phyloP scores from a whole-genome alignment of 345 rosid species.

The Jatropha curcas region DNA sequence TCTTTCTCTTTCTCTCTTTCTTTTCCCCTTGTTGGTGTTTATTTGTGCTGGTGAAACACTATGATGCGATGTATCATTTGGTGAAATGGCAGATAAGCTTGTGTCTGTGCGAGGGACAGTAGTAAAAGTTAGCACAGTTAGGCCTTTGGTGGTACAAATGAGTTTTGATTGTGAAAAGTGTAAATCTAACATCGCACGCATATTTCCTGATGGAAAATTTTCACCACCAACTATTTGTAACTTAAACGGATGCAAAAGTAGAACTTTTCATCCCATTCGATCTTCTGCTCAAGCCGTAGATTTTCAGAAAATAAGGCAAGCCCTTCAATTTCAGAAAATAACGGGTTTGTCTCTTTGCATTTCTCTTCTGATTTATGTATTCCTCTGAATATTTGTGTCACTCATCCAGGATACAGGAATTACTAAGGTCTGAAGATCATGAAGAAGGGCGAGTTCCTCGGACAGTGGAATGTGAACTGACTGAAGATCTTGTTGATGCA shows the following conservation, averaged over 20 bases:
- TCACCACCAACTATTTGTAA: conserved; percentile 73
- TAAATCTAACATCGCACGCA: conserved; percentile 53
- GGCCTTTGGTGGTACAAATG: conserved; percentile 80
- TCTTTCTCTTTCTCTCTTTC: too few species aligned
- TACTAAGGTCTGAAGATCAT: conserved; percentile 72
- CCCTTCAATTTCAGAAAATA: too few species aligned
- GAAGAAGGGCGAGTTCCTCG: conserved; percentile 99
- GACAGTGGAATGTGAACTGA: conserved; percentile 93
- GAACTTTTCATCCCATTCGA: conserved; percentile 67
- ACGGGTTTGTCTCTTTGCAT: neutral
- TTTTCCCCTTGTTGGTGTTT: too few species aligned
- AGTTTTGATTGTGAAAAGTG: conserved; percentile 76
- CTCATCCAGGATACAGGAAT: conserved; percentile 70
- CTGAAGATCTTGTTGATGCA: conserved; percentile 81
- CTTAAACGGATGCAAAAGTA: conserved; percentile 86
- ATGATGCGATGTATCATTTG: conserved; percentile 4
- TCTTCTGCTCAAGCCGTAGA: conserved; percentile 74
- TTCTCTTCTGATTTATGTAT: neutral
- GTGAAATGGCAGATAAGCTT: conserved; percentile 71
- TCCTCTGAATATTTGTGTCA: neutral
- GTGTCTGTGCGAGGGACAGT: conserved; percentile 88
- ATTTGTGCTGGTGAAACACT: too few species aligned
- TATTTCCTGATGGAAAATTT: conserved; percentile 88
- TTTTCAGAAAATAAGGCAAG: conserved; percentile 90
- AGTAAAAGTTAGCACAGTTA: conserved; percentile 82